Conservation (phyloP, 2,329 filamentous ascomycete genomes). For the Aspergillus udagawae region DNA sequence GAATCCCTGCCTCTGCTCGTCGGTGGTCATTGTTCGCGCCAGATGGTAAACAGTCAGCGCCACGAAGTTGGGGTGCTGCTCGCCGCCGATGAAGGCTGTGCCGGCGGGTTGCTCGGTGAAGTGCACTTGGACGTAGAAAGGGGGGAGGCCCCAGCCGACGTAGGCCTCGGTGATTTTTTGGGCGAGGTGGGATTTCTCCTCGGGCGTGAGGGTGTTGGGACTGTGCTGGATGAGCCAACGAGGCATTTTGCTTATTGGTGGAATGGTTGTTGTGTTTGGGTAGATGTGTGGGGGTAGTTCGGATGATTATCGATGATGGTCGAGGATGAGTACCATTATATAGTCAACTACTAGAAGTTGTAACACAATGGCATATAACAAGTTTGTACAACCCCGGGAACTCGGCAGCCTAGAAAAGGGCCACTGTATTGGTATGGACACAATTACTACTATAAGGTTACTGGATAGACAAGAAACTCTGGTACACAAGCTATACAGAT, state of each 20-base stretch:
- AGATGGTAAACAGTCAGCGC: conserved; percentile 4
- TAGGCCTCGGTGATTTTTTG: conserved; percentile 4
- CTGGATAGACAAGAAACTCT: neutral
- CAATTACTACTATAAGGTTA: no score
- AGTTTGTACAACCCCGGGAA: no score
- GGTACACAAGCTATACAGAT: no score
- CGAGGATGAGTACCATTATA: neutral
- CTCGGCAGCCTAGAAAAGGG: no score
- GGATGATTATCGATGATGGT: neutral
- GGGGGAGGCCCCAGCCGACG: neutral
- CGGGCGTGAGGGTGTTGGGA: conserved; percentile 1
- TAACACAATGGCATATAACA: no score
- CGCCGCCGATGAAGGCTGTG: conserved; percentile 1
- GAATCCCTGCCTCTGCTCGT: conserved; percentile 2
- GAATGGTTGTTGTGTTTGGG: neutral
- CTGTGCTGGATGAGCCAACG: conserved; percentile 1
- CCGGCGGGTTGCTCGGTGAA: neutral
- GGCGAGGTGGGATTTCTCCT: conserved; percentile 5
- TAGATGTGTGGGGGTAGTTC: neutral
- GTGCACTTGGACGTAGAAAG: neutral
- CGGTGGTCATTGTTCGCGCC: conserved; percentile 2
- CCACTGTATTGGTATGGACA: no score
- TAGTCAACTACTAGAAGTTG: neutral
- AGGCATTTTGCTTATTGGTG: neutral
- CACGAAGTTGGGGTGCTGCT: neutral